These are phyloP conservation scores for Ilex paraguariensis DNA, from an alignment of 305 asterid species.

Conservation along the genomic window DNA sequence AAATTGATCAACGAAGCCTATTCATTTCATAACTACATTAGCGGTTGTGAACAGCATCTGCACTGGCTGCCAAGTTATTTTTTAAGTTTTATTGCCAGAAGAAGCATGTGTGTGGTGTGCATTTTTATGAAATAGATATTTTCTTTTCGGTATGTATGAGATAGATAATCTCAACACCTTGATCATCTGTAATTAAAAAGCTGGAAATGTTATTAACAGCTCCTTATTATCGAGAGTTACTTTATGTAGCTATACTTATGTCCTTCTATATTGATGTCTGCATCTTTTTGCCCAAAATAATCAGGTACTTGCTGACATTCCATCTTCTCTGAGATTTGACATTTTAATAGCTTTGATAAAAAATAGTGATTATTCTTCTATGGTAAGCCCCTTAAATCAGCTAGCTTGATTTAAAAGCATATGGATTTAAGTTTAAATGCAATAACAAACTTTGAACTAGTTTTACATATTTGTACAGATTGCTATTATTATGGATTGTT, in stretches of 20 bases:
- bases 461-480: slow-evolving; percentile 33
- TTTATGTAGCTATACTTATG: neutral
- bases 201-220: neutral
- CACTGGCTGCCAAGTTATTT: too few relatives aligned
- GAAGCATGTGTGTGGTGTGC: neutral
- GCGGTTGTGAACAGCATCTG: too few relatives aligned
- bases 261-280: neutral
- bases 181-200: neutral
- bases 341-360: slow-evolving; percentile 63
- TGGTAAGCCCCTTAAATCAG: slow-evolving; percentile 45
- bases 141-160: neutral
- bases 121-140: neutral
- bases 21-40: too few relatives aligned
- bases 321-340: slow-evolving; percentile 60
- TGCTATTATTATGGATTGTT: slow-evolving; percentile 68
- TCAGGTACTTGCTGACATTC: slow-evolving; percentile 62
- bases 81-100: too few relatives aligned
- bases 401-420: neutral
- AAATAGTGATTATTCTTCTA: slow-evolving; percentile 67
- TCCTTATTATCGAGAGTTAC: neutral
- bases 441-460: neutral
- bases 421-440: neutral
- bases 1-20: too few relatives aligned
- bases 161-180: neutral
- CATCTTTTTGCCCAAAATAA: neutral